phyloP scores from a whole-genome alignment of 441 rosid genomes.

The Brassica hybrid region DNA sequence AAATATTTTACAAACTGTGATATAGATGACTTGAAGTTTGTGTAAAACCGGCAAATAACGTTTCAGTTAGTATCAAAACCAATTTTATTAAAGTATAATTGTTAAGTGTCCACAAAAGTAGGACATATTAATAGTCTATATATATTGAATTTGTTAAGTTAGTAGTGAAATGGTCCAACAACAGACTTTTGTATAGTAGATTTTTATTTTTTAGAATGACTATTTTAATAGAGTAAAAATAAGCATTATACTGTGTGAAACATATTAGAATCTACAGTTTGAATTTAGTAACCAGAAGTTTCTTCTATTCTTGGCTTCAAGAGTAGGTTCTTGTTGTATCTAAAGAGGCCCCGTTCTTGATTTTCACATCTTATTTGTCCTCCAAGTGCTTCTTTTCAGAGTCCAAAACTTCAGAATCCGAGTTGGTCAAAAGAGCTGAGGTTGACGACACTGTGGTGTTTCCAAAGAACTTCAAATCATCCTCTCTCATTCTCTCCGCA shows the following conservation, averaged over 20 bases:
- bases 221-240: too few relatives aligned
- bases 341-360: constrained; percentile 28
- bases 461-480: constrained; percentile 49
- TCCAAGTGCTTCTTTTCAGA: constrained; percentile 31
- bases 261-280: neutral
- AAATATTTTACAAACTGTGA: too few relatives aligned
- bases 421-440: constrained; percentile 26
- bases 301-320: constrained; percentile 11
- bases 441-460: constrained; percentile 33
- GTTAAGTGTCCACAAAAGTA: too few relatives aligned
- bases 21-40: too few relatives aligned
- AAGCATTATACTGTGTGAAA: constrained; percentile 3
- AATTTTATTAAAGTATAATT: too few relatives aligned
- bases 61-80: too few relatives aligned
- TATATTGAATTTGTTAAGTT: too few relatives aligned
- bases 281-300: constrained; percentile 11
- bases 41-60: too few relatives aligned
- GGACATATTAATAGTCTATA: too few relatives aligned
- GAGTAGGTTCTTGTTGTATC: constrained; percentile 21
- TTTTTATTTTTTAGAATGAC: neutral
- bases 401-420: constrained; percentile 42
- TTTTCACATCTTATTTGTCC: constrained; percentile 23
- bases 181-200: too few relatives aligned
- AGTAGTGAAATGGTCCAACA: too few relatives aligned
- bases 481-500: constrained; percentile 55